Evolutionary conservation across 2,329 filamentous ascomycete species (phyloP).

Genomic region (Neofusicoccum sp.): DNA sequence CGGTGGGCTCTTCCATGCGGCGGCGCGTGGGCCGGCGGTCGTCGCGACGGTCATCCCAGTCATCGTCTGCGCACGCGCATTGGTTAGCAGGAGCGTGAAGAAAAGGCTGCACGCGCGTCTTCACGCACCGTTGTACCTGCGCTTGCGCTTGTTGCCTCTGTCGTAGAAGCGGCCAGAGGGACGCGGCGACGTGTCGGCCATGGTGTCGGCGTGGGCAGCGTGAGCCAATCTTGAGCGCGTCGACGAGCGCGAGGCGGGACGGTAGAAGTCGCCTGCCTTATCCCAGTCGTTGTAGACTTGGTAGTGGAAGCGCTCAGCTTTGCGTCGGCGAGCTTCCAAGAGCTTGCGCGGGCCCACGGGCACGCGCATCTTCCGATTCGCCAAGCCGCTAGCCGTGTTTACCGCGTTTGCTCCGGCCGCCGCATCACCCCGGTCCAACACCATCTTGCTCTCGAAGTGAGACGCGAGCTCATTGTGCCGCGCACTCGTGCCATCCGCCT

Average conservation of each 20-base stretch:
- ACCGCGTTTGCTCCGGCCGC: neutral
- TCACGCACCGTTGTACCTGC: slow-evolving; percentile 72
- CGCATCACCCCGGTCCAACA: neutral
- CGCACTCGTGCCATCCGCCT: no score
- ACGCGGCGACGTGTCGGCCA: slow-evolving; percentile 23
- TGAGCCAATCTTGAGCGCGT: neutral
- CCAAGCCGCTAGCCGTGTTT: neutral
- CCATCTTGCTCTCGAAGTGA: slow-evolving; percentile 13
- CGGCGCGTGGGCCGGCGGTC: slow-evolving; percentile 34
- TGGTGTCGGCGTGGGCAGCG: neutral
- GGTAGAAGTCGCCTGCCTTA: slow-evolving; percentile 10
- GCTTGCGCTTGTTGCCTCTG: slow-evolving; percentile 62
- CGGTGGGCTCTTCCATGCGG: slow-evolving; percentile 35
- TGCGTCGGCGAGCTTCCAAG: slow-evolving; percentile 12
- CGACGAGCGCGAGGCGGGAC: neutral
- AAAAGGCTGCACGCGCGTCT: neutral
- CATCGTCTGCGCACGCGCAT: slow-evolving; percentile 22
- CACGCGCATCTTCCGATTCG: neutral
- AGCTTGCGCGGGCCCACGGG: slow-evolving; percentile 14
- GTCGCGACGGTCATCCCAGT: slow-evolving; percentile 26
- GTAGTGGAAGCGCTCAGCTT: slow-evolving; percentile 1
- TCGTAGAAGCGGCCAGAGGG: slow-evolving; percentile 18
- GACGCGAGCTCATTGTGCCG: neutral
- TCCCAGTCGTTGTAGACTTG: slow-evolving; percentile 5
- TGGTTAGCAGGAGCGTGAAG: slow-evolving; percentile 1